Evolutionary conservation across 768 basidiomycete species (phyloP).

Genomic region (Candolleomyces aberdarensis): DNA sequence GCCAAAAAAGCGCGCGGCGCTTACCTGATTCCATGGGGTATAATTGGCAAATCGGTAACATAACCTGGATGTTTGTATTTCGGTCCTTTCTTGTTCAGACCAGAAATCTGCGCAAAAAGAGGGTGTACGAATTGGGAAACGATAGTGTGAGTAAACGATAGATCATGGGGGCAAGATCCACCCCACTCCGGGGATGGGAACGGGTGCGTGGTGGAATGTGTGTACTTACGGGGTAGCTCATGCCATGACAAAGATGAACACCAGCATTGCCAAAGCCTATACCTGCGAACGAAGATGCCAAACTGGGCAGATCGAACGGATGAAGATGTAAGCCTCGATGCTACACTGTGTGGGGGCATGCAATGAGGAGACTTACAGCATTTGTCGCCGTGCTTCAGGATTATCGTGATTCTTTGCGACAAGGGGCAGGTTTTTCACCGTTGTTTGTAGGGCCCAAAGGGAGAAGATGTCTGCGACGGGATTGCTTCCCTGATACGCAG

Average conservation of each 20-base stretch:
- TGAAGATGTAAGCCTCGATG: not conserved
- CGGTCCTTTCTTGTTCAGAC: constrained; percentile 91
- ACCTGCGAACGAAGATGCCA: constrained; percentile 92
- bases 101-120: constrained; percentile 63
- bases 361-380: constrained; percentile 61
- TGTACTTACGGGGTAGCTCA: constrained; percentile 74
- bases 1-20: constrained; percentile 1
- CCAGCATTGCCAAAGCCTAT: constrained; percentile 96
- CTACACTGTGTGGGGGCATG: not conserved
- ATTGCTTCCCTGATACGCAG: constrained; percentile 92
- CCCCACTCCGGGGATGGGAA: not conserved
- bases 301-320: constrained; percentile 35
- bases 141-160: not conserved
- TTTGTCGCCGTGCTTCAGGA: constrained; percentile 80
- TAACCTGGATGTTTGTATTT: constrained; percentile 93
- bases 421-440: constrained; percentile 85
- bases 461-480: constrained; percentile 96
- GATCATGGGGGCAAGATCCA: not conserved
- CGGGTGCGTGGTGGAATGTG: not conserved
- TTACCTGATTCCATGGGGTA: constrained; percentile 87
- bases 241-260: constrained; percentile 87
- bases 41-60: constrained; percentile 79
- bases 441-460: constrained; percentile 87
- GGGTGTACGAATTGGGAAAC: not conserved
- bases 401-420: constrained; percentile 79